Conservation (phyloP, 768 basidiomycete genomes). For the Suillus placidus region DNA sequence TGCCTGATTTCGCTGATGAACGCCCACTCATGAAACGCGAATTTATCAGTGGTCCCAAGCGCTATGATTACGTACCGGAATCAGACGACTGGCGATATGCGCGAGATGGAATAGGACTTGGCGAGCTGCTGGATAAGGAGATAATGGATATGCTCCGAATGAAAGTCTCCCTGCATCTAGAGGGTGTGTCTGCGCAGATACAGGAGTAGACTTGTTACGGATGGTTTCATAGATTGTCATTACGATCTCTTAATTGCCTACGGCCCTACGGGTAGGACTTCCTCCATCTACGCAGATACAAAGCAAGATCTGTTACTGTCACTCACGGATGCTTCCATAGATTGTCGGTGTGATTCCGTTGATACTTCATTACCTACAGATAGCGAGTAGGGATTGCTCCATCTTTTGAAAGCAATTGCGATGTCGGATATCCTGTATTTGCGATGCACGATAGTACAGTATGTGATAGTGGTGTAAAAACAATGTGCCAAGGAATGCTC, state of each 20-base stretch:
- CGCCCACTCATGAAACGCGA: constrained; percentile 3
- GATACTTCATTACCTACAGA: not conserved
- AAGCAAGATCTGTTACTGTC: constrained; percentile 12
- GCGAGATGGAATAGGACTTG: constrained; percentile 64
- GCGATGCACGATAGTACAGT: constrained; percentile 4
- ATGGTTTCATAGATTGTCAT: not conserved
- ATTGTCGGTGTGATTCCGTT: not conserved
- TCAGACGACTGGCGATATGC: constrained; percentile 74
- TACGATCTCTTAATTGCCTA: not conserved
- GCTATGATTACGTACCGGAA: constrained; percentile 73
- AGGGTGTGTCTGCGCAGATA: constrained; percentile 26
- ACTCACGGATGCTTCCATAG: not conserved
- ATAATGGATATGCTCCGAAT: constrained; percentile 48
- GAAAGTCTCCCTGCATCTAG: constrained; percentile 37
- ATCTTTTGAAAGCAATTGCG: not conserved
- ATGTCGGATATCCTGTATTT: not conserved
- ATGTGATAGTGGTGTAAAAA: constrained; percentile 4
- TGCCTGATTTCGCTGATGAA: constrained; percentile 7
- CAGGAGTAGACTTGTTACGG: constrained; percentile 17
- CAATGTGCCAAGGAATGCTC: not conserved
- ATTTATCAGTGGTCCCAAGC: constrained; percentile 78
- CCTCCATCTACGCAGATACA: constrained; percentile 16
- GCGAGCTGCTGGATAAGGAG: constrained; percentile 68
- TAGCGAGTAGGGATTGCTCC: not conserved
- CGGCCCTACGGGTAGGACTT: not conserved